Conservation (phyloP, 331 rosid species). For the Dryas integrifolia region DNA sequence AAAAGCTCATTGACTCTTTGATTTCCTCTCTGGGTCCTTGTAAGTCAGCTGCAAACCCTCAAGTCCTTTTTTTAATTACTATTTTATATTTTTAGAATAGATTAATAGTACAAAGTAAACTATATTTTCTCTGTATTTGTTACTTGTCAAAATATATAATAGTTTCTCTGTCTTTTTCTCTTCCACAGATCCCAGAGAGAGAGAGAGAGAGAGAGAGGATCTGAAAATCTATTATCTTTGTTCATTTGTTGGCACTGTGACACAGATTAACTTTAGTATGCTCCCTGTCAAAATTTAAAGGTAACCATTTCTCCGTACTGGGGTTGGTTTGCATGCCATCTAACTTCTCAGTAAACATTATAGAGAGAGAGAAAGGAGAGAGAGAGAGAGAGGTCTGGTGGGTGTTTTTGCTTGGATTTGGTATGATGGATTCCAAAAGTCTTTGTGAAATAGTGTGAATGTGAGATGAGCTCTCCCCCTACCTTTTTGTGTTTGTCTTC, state of each 20-base stretch:
- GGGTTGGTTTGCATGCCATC: constrained; percentile 56
- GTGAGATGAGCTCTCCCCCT: constrained; percentile 7
- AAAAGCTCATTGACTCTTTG: constrained; percentile 39
- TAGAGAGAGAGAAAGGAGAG: constrained; percentile 1
- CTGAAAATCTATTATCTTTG: constrained; percentile 39
- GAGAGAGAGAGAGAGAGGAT: constrained; percentile 35
- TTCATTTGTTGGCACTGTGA: constrained; percentile 29
- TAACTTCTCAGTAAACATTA: constrained; percentile 30
- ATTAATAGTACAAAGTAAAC: not conserved
- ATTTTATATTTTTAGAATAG: not conserved
- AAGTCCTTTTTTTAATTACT: constrained; percentile 7
- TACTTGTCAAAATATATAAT: constrained; percentile 11
- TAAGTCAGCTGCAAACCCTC: constrained; percentile 45
- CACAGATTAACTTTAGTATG: constrained; percentile 39
- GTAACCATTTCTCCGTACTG: constrained; percentile 47
- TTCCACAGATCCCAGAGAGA: constrained; percentile 47
- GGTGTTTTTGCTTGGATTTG: constrained; percentile 45
- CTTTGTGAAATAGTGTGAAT: constrained; percentile 33
- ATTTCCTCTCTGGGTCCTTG: constrained; percentile 22
- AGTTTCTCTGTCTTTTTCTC: constrained; percentile 37
- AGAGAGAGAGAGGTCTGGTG: constrained; percentile 31
- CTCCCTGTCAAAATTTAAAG: constrained; percentile 42
- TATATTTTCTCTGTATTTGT: too few species aligned
- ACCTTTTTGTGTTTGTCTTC: constrained; percentile 17
- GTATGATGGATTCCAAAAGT: constrained; percentile 43